These are phyloP conservation scores for Trichoderma virens DNA, from an alignment of 495 filamentous ascomycete species.

Conservation along the genomic window DNA sequence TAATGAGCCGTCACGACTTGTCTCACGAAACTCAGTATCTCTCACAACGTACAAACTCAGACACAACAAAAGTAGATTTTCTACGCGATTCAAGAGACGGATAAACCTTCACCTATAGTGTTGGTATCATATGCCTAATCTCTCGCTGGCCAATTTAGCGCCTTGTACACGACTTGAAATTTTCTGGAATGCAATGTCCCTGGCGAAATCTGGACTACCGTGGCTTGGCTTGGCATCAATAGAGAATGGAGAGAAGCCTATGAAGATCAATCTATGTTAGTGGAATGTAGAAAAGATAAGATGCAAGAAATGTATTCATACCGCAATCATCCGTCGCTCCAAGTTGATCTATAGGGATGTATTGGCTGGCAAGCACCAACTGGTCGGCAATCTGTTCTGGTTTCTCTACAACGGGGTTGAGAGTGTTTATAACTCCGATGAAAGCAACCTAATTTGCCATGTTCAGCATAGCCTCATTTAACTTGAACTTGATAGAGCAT, in stretches of 20 bases:
- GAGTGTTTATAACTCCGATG: background rate
- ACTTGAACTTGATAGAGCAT: background rate
- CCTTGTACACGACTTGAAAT: background rate
- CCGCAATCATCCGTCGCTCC: background rate
- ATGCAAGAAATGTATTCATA: background rate
- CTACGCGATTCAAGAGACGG: too few relatives aligned
- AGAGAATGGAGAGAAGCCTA: background rate
- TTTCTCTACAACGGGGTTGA: background rate
- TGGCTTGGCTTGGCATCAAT: background rate
- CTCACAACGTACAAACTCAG: too few relatives aligned
- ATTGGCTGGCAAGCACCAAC: background rate
- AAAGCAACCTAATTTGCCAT: background rate
- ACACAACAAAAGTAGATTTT: too few relatives aligned
- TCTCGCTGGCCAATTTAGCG: background rate
- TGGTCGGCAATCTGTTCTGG: background rate
- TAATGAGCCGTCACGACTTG: too few relatives aligned
- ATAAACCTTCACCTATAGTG: too few relatives aligned
- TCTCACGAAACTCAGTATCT: too few relatives aligned
- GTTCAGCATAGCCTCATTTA: background rate
- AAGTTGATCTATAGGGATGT: background rate
- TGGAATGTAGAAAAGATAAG: too few relatives aligned
- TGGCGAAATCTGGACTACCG: background rate
- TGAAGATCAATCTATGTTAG: background rate
- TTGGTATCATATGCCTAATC: background rate
- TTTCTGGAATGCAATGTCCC: conserved; percentile 3